phyloP scores from a whole-genome alignment of 345 rosid species.

The Pugionium cornutum region DNA sequence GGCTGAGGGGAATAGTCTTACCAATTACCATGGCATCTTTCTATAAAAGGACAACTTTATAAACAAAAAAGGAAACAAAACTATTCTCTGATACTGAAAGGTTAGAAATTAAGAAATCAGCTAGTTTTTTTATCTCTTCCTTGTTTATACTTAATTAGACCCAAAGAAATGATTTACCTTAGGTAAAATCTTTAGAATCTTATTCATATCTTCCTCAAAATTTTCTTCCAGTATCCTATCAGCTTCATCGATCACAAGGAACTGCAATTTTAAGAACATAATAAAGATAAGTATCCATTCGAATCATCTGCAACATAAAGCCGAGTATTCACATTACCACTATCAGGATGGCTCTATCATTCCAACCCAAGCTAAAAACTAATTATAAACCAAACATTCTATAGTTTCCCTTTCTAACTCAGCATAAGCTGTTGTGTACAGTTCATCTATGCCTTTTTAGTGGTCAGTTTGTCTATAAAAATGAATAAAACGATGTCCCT shows the following conservation, averaged over 20 bases:
- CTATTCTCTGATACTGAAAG: background rate
- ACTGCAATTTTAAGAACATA: constrained; percentile 48
- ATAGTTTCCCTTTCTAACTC: background rate
- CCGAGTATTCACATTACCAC: background rate
- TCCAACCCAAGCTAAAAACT: constrained; percentile 1
- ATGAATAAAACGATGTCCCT: background rate
- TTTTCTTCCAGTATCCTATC: constrained; percentile 92
- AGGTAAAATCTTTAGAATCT: constrained; percentile 76
- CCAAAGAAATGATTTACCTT: constrained; percentile 53
- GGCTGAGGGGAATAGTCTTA: background rate
- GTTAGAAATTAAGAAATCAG: background rate
- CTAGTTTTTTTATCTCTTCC: constrained; percentile 14
- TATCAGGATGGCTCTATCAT: background rate
- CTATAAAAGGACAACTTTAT: background rate
- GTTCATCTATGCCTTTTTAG: background rate
- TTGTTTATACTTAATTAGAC: background rate
- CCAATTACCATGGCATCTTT: background rate
- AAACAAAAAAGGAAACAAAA: background rate
- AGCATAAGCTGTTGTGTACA: constrained; percentile 13
- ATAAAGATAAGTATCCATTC: background rate
- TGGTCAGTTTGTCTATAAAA: background rate
- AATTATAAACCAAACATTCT: constrained; percentile 2
- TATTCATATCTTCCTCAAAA: constrained; percentile 94
- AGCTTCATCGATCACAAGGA: constrained; percentile 87
- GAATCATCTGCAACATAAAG: background rate